Base-by-base conservation (phyloP, 1,284 basidiomycete genomes). In the Ganoderma boninense region DNA sequence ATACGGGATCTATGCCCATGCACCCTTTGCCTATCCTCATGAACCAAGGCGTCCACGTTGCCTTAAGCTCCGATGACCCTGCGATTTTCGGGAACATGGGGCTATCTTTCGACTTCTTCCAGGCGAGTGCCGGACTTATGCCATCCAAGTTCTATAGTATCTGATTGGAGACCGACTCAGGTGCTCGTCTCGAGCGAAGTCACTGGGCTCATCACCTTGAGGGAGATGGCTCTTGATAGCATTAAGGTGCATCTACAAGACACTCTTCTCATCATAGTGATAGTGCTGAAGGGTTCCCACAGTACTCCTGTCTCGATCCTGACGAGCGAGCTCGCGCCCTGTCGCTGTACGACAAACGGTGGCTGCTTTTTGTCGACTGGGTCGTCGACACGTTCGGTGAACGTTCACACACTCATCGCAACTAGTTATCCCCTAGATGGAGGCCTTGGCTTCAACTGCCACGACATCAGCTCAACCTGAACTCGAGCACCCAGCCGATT, bases 81-180 rank as follows among this genome's bases (percentile, higher is more conserved):
- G 84, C 89, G 1, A 84, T 90, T 29, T 94, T 94, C 77, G 91
- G 92, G 32, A 92, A 92, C 74, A 90, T 91, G 87, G 92, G 92
- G 0, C 82, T 93, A 18, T 90, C 90, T 0, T 93, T 87, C 75
- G 92, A 93, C 78, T 93, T 88, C 77, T 93, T 86, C 80, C 91
- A 92, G 83, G 90, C 52, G 2, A n/a, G 43, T 59, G 46, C 56
- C 42, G 23, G 6, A 3, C 10, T 29, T 29, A n/a, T 14, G 44
- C 44, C 26, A 26, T 18, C 16, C 69, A 23, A 32, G 29, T 32
- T 40, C 38, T 11, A 49, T n/a, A n/a, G n/a, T 18, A 52, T 18
- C 52, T 62, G 26, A 57, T 38, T 43, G 29, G 32, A 35, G 35
- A 23, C 26, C 57, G 23, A 26, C 46, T 46, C 68, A 90, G 89